phyloP scores from a whole-genome alignment of 192 early-diverging fungal genomes.

The Backusella sp. region DNA sequence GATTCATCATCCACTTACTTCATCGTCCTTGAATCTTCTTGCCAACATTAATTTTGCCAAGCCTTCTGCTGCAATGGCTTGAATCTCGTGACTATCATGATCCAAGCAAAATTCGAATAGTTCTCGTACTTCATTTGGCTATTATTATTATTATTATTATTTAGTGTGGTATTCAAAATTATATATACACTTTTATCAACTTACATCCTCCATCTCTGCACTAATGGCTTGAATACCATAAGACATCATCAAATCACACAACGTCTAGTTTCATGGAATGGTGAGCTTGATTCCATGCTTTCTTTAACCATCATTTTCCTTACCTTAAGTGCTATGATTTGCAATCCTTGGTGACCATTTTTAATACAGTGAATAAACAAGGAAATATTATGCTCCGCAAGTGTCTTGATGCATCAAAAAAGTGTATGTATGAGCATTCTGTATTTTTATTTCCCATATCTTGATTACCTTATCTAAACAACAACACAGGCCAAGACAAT shows the following conservation, averaged over 20 bases:
- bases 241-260: constrained; percentile 62
- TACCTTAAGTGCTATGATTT: constrained; percentile 71
- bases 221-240: constrained; percentile 48
- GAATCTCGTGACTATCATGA: constrained; percentile 52
- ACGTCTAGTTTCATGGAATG: constrained; percentile 36
- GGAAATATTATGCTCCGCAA: constrained; percentile 70
- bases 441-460: not conserved
- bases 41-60: constrained; percentile 68
- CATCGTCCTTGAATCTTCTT: constrained; percentile 37
- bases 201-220: constrained; percentile 23
- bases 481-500: constrained; percentile 82
- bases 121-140: constrained; percentile 43
- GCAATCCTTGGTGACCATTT: constrained; percentile 56
- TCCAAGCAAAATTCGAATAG: constrained; percentile 57
- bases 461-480: constrained; percentile 62
- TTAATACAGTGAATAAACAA: constrained; percentile 71
- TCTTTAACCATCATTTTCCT: not conserved
- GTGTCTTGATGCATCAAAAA: constrained; percentile 28
- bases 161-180: not conserved
- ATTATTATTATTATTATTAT: not conserved
- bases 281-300: no score
- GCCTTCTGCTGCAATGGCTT: constrained; percentile 77
- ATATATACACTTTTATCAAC: not conserved
- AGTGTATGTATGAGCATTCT: not conserved
- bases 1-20: constrained; percentile 25